Evolutionary conservation across 148 eudicot species (phyloP), one percentile per base, ranked within the genome.

Genomic region (Gaultheria prostrata): DNA sequence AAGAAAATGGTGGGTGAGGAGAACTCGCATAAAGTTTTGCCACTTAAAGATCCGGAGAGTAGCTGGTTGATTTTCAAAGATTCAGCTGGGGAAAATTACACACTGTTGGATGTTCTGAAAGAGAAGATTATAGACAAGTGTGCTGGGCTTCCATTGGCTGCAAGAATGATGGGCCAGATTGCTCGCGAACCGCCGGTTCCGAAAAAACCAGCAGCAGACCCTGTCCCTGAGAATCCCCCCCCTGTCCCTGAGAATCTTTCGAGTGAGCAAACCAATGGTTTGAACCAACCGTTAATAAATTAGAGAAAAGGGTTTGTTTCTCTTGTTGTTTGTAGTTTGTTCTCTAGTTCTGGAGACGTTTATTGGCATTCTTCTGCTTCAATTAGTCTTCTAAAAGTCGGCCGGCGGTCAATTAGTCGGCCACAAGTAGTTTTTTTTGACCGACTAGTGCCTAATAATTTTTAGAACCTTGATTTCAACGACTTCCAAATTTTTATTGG

Each of bases 1-100:
- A 51, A 48, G 49, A 46, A 30, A 1, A 77, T 88, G 84, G 86
- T 88, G 3, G 88, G 88, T 2, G 88, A 84, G 43, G 86, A 88
- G 32, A 83, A 82, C 65, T 51, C 86, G 81, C 80, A 77, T 50
- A 21, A 18, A 12, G 57, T 88, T 33, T 21, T 10, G 77, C 88
- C 74, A 4, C 81, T 85, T 6, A 5, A 67, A 3, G 82, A 83
- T 7, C 71, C 33, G 6, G 53, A 79, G 1, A 57, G 43, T 45
- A 71, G 84, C 35, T 83, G 86, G 86, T 20, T 56, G 1, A 88
- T 88, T 18, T 88, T 85, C 57, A 81, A 43, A 45, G 82, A 83
- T 43, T 6, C 80, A 6, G 85, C 65, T 33, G 78, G 74, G 65
- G 46, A 78, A 81, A 77, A 59, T 57, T 80, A 45, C 30, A 10